These are phyloP conservation scores for Cajanus cajan DNA, from an alignment of 306 rosid species.

Conservation along the genomic window DNA sequence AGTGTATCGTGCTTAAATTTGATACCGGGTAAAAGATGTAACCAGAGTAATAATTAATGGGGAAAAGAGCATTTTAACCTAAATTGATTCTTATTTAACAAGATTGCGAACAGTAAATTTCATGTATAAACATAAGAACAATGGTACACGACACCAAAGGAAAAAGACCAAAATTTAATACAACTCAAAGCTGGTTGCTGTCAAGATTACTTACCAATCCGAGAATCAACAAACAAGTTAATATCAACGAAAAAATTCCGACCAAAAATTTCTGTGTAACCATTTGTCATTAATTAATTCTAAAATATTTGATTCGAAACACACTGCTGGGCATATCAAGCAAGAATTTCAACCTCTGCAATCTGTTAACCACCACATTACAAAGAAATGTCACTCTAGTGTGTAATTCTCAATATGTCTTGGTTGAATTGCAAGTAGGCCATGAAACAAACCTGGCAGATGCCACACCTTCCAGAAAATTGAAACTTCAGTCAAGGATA, in stretches of 20 bases:
- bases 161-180: neutral
- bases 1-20: no score
- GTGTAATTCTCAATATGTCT: neutral
- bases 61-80: neutral
- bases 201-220: neutral
- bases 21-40: neutral
- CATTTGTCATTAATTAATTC: conserved; percentile 2
- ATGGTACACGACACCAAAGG: neutral
- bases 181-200: neutral
- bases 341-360: neutral
- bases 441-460: conserved; percentile 4
- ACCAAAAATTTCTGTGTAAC: neutral
- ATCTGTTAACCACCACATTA: neutral
- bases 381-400: neutral
- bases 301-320: conserved; percentile 9
- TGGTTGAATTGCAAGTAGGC: neutral
- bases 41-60: neutral
- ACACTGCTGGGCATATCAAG: neutral
- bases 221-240: neutral
- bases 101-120: neutral
- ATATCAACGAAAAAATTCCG: neutral
- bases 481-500: conserved; percentile 8
- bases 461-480: conserved; percentile 2
- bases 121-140: neutral
- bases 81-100: neutral